These are phyloP conservation scores for Delphinella strobiligena DNA, from an alignment of 2,329 filamentous ascomycete species.

Conservation along the genomic window DNA sequence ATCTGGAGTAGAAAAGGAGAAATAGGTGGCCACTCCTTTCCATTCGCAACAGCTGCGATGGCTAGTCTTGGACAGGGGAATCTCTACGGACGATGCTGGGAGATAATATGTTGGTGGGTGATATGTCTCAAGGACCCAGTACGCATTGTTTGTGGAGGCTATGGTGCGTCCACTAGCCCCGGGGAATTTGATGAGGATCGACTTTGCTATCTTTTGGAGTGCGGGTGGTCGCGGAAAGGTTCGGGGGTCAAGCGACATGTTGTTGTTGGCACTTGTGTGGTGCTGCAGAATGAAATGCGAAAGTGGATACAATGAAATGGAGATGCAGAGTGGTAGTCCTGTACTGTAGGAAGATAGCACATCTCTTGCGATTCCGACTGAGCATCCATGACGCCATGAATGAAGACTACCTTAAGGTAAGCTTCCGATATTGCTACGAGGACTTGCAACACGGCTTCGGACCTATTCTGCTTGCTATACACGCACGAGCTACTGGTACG, in stretches of 20 bases:
- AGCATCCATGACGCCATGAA: too few relatives aligned
- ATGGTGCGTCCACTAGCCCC: conserved; percentile 39
- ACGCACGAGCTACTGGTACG: too few relatives aligned
- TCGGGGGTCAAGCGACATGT: conserved; percentile 38
- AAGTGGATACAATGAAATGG: too few relatives aligned
- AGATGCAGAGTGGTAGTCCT: too few relatives aligned
- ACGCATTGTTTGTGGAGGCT: conserved; percentile 46
- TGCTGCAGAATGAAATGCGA: too few relatives aligned
- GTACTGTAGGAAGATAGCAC: too few relatives aligned
- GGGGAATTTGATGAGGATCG: conserved; percentile 40
- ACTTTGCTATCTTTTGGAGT: conserved; percentile 21
- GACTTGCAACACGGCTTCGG: too few relatives aligned
- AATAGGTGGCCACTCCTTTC: conserved; percentile 50
- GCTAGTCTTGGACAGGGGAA: conserved; percentile 35
- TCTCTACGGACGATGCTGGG: conserved; percentile 37
- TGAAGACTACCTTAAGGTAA: too few relatives aligned
- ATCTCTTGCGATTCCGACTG: too few relatives aligned
- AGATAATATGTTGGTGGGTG: conserved; percentile 55
- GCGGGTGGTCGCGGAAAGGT: conserved; percentile 47
- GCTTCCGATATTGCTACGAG: too few relatives aligned
- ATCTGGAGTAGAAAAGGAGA: conserved; percentile 33
- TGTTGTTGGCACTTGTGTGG: too few relatives aligned
- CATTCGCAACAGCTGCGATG: conserved; percentile 45
- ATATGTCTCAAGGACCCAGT: conserved; percentile 51
- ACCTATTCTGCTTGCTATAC: too few relatives aligned